Evolutionary conservation across 495 filamentous ascomycete species (phyloP).

Genomic region (Penicillium silybi): DNA sequence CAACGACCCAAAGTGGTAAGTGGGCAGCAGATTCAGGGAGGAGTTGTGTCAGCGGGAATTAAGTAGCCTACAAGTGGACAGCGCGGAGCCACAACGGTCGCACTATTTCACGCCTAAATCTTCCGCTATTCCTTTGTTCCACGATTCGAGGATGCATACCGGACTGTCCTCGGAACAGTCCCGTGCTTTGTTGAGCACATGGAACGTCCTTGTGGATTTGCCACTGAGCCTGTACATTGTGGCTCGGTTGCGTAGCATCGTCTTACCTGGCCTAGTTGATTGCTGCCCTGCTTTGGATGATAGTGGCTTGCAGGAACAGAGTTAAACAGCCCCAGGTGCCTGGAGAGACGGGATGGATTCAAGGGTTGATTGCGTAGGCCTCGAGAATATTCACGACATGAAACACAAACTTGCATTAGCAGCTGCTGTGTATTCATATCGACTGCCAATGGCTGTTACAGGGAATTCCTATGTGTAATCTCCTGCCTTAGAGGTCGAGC

Average conservation of each 20-base stretch:
- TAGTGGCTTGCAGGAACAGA: neutral
- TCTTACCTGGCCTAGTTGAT: neutral
- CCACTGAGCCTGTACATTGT: neutral
- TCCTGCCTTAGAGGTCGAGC: neutral
- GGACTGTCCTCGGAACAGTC: neutral
- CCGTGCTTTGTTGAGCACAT: neutral
- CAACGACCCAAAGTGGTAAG: conserved; percentile 15
- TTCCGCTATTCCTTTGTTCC: neutral
- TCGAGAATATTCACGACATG: neutral
- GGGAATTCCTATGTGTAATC: neutral
- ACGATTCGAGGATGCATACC: neutral
- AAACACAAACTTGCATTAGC: neutral
- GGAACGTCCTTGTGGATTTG: neutral
- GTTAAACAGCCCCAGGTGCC: no score
- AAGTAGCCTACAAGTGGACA: conserved; percentile 3
- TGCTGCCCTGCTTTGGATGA: neutral
- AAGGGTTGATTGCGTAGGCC: no score
- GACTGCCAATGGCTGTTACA: neutral
- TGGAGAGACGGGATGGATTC: no score
- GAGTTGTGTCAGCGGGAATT: conserved; percentile 9
- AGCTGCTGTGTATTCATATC: neutral
- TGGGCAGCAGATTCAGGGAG: neutral
- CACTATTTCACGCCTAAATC: conserved; percentile 1
- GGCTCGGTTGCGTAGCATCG: neutral
- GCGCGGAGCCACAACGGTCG: conserved; percentile 1